These are phyloP conservation scores for Vaccinium corymbosum DNA, from an alignment of 148 eudicot species.

Conservation along the genomic window DNA sequence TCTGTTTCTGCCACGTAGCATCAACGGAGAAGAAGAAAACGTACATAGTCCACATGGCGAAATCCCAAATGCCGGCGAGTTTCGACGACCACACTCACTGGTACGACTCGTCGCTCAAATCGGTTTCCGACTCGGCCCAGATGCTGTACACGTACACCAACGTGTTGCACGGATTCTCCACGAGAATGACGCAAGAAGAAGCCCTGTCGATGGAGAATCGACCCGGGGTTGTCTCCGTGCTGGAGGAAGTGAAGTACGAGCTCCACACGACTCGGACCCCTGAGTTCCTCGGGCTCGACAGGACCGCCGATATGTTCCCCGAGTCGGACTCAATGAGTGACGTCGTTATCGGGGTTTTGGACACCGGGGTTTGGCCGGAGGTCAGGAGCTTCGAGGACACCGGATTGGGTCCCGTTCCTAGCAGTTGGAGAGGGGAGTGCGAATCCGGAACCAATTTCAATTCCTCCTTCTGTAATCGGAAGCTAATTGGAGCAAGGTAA, in stretches of 20 bases:
- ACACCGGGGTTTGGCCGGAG: conserved; percentile 53
- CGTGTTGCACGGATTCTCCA: conserved; percentile 42
- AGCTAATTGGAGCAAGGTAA: conserved; percentile 42
- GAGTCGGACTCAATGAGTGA: conserved; percentile 28
- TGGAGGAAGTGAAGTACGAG: conserved; percentile 37
- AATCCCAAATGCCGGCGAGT: conserved; percentile 36
- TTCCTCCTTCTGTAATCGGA: conserved; percentile 31
- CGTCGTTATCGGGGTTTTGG: conserved; percentile 41
- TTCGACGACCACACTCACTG: conserved; percentile 35
- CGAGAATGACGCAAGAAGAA: conserved; percentile 29
- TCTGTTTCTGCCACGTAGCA: conserved; percentile 19
- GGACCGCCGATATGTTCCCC: conserved; percentile 28
- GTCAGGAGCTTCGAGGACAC: conserved; percentile 38
- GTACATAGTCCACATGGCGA: conserved; percentile 46
- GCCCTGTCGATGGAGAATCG: conserved; percentile 21
- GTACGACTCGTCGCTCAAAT: conserved; percentile 44
- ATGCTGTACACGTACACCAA: conserved; percentile 38
- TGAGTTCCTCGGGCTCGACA: conserved; percentile 36
- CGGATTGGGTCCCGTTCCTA: conserved; percentile 39
- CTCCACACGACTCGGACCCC: conserved; percentile 52
- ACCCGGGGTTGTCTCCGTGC: conserved; percentile 36
- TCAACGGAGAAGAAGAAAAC: conserved; percentile 19
- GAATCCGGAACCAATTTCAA: conserved; percentile 41
- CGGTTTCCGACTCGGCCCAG: conserved; percentile 33
- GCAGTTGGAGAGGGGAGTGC: conserved; percentile 41